Evolutionary conservation across 2,329 filamentous ascomycete genomes (phyloP).

Genomic region (Paecilomyces dactylethromorphus): DNA sequence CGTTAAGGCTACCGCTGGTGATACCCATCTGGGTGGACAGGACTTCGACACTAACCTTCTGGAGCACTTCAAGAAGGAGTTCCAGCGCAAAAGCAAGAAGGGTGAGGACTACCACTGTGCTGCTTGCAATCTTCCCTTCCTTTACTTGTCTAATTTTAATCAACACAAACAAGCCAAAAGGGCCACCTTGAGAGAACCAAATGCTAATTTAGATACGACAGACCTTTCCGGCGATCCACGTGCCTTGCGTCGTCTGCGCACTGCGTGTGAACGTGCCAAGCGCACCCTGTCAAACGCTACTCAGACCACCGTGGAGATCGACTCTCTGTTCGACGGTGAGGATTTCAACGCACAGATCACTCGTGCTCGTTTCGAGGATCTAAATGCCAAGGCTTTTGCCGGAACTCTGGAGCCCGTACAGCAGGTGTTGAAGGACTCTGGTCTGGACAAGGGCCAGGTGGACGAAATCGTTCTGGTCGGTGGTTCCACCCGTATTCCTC

Average conservation of each 20-base stretch:
- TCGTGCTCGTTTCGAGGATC: constrained; percentile 96
- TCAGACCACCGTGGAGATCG: constrained; percentile 96
- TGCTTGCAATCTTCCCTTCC: constrained; percentile 5
- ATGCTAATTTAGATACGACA: background rate
- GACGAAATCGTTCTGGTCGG: constrained; percentile 99
- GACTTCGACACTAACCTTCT: constrained; percentile 96
- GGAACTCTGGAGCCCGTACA: constrained; percentile 92
- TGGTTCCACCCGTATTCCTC: constrained; percentile 97
- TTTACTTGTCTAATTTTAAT: background rate
- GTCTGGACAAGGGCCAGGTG: constrained; percentile 80
- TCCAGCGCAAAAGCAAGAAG: constrained; percentile 73
- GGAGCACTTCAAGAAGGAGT: constrained; percentile 95
- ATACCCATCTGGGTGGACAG: constrained; percentile 91
- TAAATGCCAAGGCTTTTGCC: constrained; percentile 91
- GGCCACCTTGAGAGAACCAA: background rate
- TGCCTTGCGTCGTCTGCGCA: constrained; percentile 91
- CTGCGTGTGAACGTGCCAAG: constrained; percentile 99
- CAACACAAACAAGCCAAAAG: background rate
- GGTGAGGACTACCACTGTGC: constrained; percentile 14
- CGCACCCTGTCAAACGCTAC: constrained; percentile 95
- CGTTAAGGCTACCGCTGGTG: constrained; percentile 95
- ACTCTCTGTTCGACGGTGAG: constrained; percentile 95
- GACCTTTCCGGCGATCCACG: constrained; percentile 75
- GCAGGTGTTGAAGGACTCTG: constrained; percentile 92
- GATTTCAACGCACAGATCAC: constrained; percentile 97